phyloP scores from a whole-genome alignment of 2,329 filamentous ascomycete genomes.

The Monosporascus cannonballus region DNA sequence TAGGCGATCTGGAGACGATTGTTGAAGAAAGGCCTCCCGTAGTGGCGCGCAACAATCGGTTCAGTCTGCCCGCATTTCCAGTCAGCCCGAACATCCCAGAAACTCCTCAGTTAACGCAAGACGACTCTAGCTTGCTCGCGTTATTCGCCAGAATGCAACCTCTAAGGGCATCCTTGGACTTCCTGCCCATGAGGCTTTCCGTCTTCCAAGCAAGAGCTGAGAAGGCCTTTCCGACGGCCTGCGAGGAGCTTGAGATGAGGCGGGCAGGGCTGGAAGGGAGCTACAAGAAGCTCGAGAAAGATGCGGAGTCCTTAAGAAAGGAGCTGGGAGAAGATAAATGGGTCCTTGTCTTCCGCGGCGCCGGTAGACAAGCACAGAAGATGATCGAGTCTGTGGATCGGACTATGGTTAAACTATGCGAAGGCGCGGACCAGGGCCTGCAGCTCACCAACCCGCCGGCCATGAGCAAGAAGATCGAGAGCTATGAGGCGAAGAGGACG shows the following conservation, averaged over 20 bases:
- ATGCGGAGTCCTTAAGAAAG: slow-evolving; percentile 81
- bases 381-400: slow-evolving; percentile 95
- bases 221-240: slow-evolving; percentile 79
- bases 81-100: slow-evolving; percentile 56
- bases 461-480: slow-evolving; percentile 80
- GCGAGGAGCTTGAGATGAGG: slow-evolving; percentile 77
- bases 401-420: slow-evolving; percentile 74
- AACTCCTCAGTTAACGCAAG: slow-evolving; percentile 55
- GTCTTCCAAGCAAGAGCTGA: slow-evolving; percentile 78
- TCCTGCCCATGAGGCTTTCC: slow-evolving; percentile 87
- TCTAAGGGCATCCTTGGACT: slow-evolving; percentile 85
- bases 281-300: slow-evolving; percentile 82
- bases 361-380: slow-evolving; percentile 84
- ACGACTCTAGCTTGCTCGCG: slow-evolving; percentile 82
- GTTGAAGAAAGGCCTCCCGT: slow-evolving; percentile 74
- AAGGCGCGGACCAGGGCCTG: slow-evolving; percentile 68
- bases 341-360: slow-evolving; percentile 92
- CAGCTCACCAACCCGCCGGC: slow-evolving; percentile 65
- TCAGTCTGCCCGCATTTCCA: slow-evolving; percentile 62
- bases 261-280: slow-evolving; percentile 70
- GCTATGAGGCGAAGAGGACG: slow-evolving; percentile 88
- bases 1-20: slow-evolving; percentile 87
- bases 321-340: slow-evolving; percentile 94
- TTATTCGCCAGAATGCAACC: slow-evolving; percentile 96
- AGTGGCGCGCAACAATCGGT: slow-evolving; percentile 54